Evolutionary conservation across 78 protist species (phyloP), one percentile per base, ranked within the genome.

Genomic region (Dictyostelium capitatum): DNA sequence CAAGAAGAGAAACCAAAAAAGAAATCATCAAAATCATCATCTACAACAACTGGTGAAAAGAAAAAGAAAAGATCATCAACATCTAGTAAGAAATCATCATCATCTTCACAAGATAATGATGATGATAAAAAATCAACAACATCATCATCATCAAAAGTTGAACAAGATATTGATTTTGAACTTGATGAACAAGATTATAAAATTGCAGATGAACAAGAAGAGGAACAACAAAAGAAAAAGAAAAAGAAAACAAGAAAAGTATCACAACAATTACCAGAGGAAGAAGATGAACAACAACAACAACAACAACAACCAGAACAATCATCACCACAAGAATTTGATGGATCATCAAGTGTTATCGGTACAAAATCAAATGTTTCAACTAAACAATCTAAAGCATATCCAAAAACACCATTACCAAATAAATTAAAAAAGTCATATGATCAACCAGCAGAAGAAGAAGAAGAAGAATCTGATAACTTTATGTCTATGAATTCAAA

Each of bases 361-460:
- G 64, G 67, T 19, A 77, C 82, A 6, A 77, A 62, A 28, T 50
- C 82, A 23, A 50, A 43, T 50, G 64, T 77, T 77, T 10, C 59
- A 9, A 77, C n/a, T 28, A 77, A 77, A 77, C 30, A 43, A 28
- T 37, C 57, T 25, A 77, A 77, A 50, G 23, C 67, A 6, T 77
- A 77, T 25, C 82, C 82, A n/a, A 77, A 77, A 50, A 77, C 82
- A 28, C 82, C 82, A 50, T 50, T 77, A 37, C 82, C 82, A 43
- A 77, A 73, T 67, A 67, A 67, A 67, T 32, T 37, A 15, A 67
- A 67, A 41, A 62, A 25, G 10, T 62, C 70, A n/a, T 30, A 65
- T 30, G 46, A 65, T 65, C 1, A 12, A 51, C 10, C 15, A 14
- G 0, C 15, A 12, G 47, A 67, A 15, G 46, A 32, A 11, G 15